A percentile compares a stretch with the other conserved stretches of the same genome.
Conservation (phyloP, 2,329 filamentous ascomycete genomes). For the Teratosphaeria destructans region DNA sequence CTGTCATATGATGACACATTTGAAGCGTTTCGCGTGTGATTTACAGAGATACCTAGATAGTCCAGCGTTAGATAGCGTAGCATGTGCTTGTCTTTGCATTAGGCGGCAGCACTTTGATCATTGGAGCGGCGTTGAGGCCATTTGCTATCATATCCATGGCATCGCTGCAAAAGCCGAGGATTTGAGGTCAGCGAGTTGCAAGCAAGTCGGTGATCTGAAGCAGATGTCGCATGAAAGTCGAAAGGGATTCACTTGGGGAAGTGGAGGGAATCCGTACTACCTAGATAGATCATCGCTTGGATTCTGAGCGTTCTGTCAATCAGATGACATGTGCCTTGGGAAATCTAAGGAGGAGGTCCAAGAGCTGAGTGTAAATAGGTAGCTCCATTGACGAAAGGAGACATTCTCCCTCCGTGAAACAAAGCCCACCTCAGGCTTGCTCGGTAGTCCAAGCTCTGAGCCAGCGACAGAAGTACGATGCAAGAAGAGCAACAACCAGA, state of each 20-base stretch:
- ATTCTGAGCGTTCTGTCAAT: background rate
- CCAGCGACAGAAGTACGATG: no score
- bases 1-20: background rate
- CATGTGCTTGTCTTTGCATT: constrained; percentile 23
- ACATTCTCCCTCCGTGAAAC: background rate
- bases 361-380: background rate
- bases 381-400: background rate
- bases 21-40: background rate
- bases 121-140: background rate
- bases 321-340: background rate
- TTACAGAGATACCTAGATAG: constrained; percentile 16
- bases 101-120: constrained; percentile 22
- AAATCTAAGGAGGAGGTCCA: background rate
- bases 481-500: background rate
- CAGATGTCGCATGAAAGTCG: background rate
- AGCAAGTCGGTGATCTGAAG: background rate
- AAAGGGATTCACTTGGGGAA: background rate
- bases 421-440: background rate
- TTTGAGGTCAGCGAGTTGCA: background rate
- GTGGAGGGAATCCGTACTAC: background rate
- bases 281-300: background rate
- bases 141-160: background rate
- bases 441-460: background rate
- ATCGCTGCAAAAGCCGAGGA: background rate
- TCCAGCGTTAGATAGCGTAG: constrained; percentile 23